Percentiles rank a stretch among this genome's conserved stretches.
Evolutionary conservation across 129 eudicot genomes (phyloP).

Genomic region (Flaveria sonorensis): DNA sequence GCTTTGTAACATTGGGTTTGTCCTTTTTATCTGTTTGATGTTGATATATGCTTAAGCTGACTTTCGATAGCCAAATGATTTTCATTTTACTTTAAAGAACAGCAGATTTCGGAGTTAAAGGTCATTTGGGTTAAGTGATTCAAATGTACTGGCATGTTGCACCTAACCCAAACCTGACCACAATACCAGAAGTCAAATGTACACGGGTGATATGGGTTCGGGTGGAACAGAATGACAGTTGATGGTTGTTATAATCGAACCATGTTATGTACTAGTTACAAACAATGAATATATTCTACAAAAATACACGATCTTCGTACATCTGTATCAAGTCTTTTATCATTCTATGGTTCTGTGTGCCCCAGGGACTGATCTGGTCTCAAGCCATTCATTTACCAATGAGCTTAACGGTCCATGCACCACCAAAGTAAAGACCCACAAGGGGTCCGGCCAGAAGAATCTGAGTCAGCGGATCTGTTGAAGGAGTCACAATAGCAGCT

Average conservation of each 20-base stretch:
- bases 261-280: slow-evolving; percentile 36
- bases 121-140: background rate
- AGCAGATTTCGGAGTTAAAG: too few species aligned
- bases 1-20: too few species aligned
- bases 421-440: slow-evolving; percentile 91
- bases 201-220: background rate
- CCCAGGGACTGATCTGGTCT: slow-evolving; percentile 13
- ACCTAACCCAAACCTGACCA: background rate
- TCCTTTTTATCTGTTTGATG: background rate
- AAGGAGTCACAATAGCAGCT: slow-evolving; percentile 95
- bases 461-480: slow-evolving; percentile 95
- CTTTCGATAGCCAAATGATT: background rate
- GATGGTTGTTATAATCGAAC: slow-evolving; percentile 11
- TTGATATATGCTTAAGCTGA: background rate
- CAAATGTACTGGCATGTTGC: background rate
- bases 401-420: slow-evolving; percentile 86
- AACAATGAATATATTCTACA: slow-evolving; percentile 35
- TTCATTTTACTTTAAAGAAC: background rate
- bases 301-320: slow-evolving; percentile 23
- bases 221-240: background rate
- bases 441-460: slow-evolving; percentile 97
- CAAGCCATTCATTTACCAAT: slow-evolving; percentile 58
- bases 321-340: slow-evolving; percentile 28
- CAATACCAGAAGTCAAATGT: background rate
- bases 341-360: slow-evolving; percentile 28